A percentile compares a stretch with the other conserved stretches of the same genome.
Evolutionary conservation across 2,329 filamentous ascomycete genomes (phyloP).

Genomic region (Colletotrichum sp.): DNA sequence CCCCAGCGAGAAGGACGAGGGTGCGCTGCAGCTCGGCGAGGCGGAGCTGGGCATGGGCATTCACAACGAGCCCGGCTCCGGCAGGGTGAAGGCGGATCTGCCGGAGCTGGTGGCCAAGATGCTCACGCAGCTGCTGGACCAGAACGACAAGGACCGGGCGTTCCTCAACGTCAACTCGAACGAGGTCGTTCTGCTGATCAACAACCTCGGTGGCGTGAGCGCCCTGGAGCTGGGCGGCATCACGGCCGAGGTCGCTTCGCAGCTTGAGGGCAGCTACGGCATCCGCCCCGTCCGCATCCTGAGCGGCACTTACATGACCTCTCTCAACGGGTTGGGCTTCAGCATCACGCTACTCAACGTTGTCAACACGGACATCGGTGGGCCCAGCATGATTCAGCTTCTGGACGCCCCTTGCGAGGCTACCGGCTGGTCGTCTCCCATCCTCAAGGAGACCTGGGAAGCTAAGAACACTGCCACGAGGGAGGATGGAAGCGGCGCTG

Average conservation of each 20-base stretch:
- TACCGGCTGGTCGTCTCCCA: slow-evolving; percentile 71
- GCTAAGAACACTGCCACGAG: slow-evolving; percentile 54
- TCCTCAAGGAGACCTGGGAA: slow-evolving; percentile 69
- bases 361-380: slow-evolving; percentile 61
- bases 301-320: slow-evolving; percentile 79
- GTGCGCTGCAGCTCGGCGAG: slow-evolving; percentile 58
- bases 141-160: slow-evolving; percentile 70
- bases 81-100: slow-evolving; percentile 55
- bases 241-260: slow-evolving; percentile 69
- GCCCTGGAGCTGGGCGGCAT: slow-evolving; percentile 76
- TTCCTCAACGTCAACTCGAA: slow-evolving; percentile 68
- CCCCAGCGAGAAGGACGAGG: slow-evolving; percentile 50
- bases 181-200: slow-evolving; percentile 73
- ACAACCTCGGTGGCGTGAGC: slow-evolving; percentile 79
- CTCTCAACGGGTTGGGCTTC: slow-evolving; percentile 77
- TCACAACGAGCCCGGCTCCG: slow-evolving; percentile 71
- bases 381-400: slow-evolving; percentile 69
- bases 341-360: slow-evolving; percentile 74
- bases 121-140: slow-evolving; percentile 72
- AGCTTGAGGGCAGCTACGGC: slow-evolving; percentile 61
- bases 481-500: slow-evolving; percentile 39
- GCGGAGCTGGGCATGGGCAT: slow-evolving; percentile 79
- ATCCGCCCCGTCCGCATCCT: slow-evolving; percentile 71
- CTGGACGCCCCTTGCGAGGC: slow-evolving; percentile 74
- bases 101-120: slow-evolving; percentile 66